phyloP scores from a whole-genome alignment of 129 eudicot species.

The Saposhnikovia divaricata region DNA sequence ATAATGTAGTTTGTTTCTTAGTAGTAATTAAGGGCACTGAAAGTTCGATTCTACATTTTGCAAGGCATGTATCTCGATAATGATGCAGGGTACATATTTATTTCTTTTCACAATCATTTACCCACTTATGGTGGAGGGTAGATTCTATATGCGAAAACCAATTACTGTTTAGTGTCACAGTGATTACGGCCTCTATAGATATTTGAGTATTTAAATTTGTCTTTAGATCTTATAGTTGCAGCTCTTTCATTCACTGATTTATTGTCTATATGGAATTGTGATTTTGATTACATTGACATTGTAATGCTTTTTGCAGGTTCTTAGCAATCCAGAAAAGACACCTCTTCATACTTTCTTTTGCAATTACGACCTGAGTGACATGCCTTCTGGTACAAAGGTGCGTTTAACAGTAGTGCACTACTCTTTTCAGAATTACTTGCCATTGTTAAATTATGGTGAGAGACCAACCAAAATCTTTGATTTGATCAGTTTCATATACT shows the following conservation, averaged over 20 bases:
- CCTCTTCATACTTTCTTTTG: constrained; percentile 88
- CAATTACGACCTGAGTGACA: constrained; percentile 76
- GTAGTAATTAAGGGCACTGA: too few relatives aligned
- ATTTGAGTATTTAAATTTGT: neutral
- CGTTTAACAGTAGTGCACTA: constrained; percentile 2
- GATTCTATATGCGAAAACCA: neutral
- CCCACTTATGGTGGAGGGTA: neutral
- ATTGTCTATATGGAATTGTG: neutral
- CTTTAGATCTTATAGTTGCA: neutral
- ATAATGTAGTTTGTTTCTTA: neutral
- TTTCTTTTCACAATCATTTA: neutral
- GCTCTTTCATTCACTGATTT: constrained; percentile 4
- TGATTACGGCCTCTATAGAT: neutral
- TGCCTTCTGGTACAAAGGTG: constrained; percentile 93
- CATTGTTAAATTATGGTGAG: neutral
- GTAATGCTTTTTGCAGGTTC: constrained; percentile 44
- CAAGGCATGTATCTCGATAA: neutral
- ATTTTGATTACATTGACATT: neutral
- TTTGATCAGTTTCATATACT: neutral
- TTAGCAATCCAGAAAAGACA: constrained; percentile 94
- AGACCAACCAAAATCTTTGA: neutral
- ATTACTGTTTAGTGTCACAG: neutral
- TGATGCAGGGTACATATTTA: neutral
- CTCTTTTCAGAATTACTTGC: neutral
- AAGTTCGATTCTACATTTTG: neutral